Evolutionary conservation across 1,284 basidiomycete species (phyloP).

Genomic region (Cutaneotrichosporon arboriforme): DNA sequence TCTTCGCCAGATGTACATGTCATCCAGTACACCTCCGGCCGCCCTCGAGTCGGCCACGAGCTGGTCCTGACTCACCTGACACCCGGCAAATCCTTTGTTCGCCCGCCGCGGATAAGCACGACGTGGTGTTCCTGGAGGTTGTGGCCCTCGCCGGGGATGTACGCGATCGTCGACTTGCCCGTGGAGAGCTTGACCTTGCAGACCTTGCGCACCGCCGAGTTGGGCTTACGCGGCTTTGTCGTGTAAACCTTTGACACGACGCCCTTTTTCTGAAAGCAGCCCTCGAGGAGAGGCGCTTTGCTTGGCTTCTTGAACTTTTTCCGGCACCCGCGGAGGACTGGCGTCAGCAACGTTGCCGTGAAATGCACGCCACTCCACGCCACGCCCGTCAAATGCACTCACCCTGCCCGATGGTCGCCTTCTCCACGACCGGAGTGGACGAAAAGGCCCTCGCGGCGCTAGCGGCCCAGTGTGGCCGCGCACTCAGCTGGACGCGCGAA

Average conservation of each 20-base stretch:
- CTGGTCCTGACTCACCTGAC: constrained; percentile 87
- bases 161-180: constrained; percentile 84
- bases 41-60: no score
- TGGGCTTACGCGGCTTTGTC: constrained; percentile 93
- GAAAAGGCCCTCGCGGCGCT: constrained; percentile 59
- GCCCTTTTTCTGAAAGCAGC: constrained; percentile 78
- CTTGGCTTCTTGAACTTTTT: constrained; percentile 48
- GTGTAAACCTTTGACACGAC: constrained; percentile 80
- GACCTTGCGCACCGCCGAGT: constrained; percentile 96
- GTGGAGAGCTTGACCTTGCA: constrained; percentile 88
- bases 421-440: constrained; percentile 54
- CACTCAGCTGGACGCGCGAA: constrained; percentile 16
- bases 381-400: no score
- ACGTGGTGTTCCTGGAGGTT: constrained; percentile 98
- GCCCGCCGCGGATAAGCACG: constrained; percentile 85
- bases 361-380: no score
- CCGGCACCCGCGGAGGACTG: constrained; percentile 40
- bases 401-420: constrained; percentile 70
- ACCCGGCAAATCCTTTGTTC: constrained; percentile 96
- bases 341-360: constrained; percentile 1
- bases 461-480: background rate
- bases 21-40: no score
- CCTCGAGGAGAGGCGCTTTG: constrained; percentile 70
- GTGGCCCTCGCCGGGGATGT: constrained; percentile 96
- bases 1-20: no score